Base-by-base conservation (phyloP, 2,329 filamentous ascomycete genomes). In the Epicoccum sorghinum region DNA sequence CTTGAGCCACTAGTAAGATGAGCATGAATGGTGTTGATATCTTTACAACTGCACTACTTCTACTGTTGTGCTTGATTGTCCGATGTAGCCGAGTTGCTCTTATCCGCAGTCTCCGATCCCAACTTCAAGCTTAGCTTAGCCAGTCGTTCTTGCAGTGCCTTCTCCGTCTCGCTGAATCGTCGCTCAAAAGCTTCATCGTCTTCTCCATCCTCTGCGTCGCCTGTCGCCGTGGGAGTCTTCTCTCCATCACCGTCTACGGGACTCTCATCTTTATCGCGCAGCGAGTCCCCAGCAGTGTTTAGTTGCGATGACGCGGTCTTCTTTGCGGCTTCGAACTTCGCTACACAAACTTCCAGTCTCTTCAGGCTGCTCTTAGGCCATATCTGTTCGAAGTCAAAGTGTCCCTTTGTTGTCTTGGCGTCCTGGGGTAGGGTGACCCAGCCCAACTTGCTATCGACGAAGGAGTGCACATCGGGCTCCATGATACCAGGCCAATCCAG, bases 221-320 rank as follows among this genome's bases (percentile, higher is more conserved):
- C 69, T 3, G 67, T 70, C 0, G 68, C 68, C 2, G 68, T 71
- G 2, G 69, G 69, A n/a, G 69, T 72, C 48, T 68, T 71, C 23
- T 72, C 68, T 2, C 65, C 65, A 37, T 59, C 61, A 9, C 49
- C 50, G 2, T 10, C 55, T 8, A 43, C 25, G 35, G 52, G 49
- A 23, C 53, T 47, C 27, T 49, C 52, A n/a, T 55, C 50, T 24
- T 55, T 56, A 0, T 39, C 50, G 7, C 33, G 27, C 43, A 42
- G 29, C 4, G 18, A 18, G 8, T 14, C 38, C n/a, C 13, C 44
- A 5, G 36, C 7, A 27, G 47, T 47, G 4, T 12, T 13, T 25
- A 8, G 30, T 13, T n/a, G 4, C 14, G 27, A 30, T 8, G n/a
- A 13, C 12, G 25, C 23, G 9, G 32, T 23, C 33, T 25, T 44